Evolutionary conservation across 2,329 filamentous ascomycete genomes (phyloP).

Genomic region (Neofusicoccum parvum): DNA sequence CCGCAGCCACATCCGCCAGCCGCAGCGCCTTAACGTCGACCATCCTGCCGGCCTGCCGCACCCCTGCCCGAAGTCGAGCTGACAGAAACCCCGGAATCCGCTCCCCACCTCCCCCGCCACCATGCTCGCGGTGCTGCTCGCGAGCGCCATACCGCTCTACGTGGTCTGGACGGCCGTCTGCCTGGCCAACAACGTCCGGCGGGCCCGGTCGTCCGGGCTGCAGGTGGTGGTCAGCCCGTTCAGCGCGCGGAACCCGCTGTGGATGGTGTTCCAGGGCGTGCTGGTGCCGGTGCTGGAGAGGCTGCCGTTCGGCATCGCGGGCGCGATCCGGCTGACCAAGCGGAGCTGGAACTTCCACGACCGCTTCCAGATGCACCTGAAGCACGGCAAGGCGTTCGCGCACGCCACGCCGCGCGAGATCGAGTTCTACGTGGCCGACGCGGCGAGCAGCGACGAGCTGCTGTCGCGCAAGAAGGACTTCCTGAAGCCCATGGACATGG

Average conservation of each 20-base stretch:
- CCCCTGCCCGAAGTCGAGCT: too few species aligned
- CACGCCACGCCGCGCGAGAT: conserved; percentile 24
- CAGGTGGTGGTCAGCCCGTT: background rate
- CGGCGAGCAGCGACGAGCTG: conserved; percentile 23
- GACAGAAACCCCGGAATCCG: too few species aligned
- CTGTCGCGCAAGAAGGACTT: conserved; percentile 18
- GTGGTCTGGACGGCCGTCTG: background rate
- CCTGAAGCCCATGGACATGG: conserved; percentile 11
- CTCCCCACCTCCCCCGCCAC: too few species aligned
- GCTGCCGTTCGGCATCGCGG: background rate
- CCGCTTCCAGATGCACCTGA: conserved; percentile 23
- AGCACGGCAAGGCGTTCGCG: conserved; percentile 25
- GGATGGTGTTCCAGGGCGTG: background rate
- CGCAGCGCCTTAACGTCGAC: too few species aligned
- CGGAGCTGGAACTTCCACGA: conserved; percentile 24
- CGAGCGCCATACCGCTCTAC: conserved; percentile 5
- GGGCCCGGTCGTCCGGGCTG: background rate
- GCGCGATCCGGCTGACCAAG: background rate
- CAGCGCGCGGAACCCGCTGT: background rate
- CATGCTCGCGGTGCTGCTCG: background rate
- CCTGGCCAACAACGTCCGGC: conserved; percentile 3
- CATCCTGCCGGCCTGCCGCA: too few species aligned
- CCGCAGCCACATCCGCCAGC: too few species aligned
- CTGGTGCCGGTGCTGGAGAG: background rate
- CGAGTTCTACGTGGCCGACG: conserved; percentile 24